A percentile compares a stretch with the other conserved stretches of the same genome.
Evolutionary conservation across 2,329 filamentous ascomycete genomes (phyloP).

Genomic region (Bertia moriformis): DNA sequence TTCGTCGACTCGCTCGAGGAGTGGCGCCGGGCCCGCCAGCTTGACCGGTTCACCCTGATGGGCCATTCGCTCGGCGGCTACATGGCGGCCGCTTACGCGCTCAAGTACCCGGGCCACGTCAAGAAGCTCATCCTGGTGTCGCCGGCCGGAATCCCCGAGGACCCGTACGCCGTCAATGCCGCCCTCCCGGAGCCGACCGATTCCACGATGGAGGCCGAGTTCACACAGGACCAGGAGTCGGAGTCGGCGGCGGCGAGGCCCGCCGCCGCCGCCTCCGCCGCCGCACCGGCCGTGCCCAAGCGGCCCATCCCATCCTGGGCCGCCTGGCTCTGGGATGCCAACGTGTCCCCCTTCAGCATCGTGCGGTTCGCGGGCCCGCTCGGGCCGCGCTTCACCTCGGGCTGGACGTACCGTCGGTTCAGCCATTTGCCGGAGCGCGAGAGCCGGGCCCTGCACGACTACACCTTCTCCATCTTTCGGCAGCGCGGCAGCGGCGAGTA

Average conservation of each 20-base stretch:
- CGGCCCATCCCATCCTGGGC: constrained; percentile 70
- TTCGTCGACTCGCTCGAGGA: constrained; percentile 94
- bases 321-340: constrained; percentile 89
- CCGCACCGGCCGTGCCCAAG: constrained; percentile 12
- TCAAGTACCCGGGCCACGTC: constrained; percentile 86
- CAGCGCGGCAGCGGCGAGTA: constrained; percentile 90
- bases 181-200: constrained; percentile 64
- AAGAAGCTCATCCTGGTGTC: constrained; percentile 95
- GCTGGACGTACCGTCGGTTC: constrained; percentile 92
- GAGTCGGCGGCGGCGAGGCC: constrained; percentile 16
- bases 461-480: constrained; percentile 86
- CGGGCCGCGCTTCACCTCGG: constrained; percentile 80
- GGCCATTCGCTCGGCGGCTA: constrained; percentile 92
- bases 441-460: constrained; percentile 74
- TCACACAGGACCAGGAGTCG: constrained; percentile 57
- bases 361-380: constrained; percentile 79
- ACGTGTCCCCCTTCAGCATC: constrained; percentile 85
- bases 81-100: constrained; percentile 81
- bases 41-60: constrained; percentile 84
- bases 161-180: constrained; percentile 74
- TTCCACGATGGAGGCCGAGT: constrained; percentile 63
- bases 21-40: constrained; percentile 76
- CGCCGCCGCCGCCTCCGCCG: constrained; percentile 19
- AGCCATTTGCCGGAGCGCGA: constrained; percentile 71
- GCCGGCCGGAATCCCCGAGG: constrained; percentile 85